A percentile compares a stretch with the other conserved stretches of the same genome.
These are phyloP conservation scores for Colletotrichum gigasporum DNA, from an alignment of 2,329 filamentous ascomycete genomes.

Conservation along the genomic window DNA sequence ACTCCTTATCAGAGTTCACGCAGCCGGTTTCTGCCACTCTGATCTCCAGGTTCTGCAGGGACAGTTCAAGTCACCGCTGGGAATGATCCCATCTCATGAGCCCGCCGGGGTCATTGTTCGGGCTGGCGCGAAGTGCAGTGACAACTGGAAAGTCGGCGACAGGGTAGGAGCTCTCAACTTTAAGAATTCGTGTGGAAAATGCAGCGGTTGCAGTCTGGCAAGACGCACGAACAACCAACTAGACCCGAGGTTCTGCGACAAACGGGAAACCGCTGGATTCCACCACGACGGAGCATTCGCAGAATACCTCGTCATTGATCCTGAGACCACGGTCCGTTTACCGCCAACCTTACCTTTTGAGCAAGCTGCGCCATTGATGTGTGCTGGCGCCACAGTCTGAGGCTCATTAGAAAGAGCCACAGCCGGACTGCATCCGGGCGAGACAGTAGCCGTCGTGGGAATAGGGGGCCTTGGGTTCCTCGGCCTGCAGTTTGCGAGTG, in stretches of 20 bases:
- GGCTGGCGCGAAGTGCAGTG: conserved; percentile 36
- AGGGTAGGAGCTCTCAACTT: conserved; percentile 47
- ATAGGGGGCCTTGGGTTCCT: conserved; percentile 47
- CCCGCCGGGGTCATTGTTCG: conserved; percentile 43
- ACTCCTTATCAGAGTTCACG: conserved; percentile 43
- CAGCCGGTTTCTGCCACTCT: conserved; percentile 49
- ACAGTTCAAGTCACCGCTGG: conserved; percentile 39
- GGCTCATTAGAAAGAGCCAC: conserved; percentile 43
- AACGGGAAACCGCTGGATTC: conserved; percentile 44
- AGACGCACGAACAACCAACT: conserved; percentile 25
- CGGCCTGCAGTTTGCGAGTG: conserved; percentile 46
- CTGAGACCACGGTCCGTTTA: conserved; percentile 39
- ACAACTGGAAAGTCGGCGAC: conserved; percentile 42
- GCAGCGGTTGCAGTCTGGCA: conserved; percentile 39
- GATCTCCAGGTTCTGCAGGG: conserved; percentile 46
- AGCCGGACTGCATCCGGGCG: conserved; percentile 33
- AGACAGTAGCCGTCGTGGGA: conserved; percentile 43
- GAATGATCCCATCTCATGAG: conserved; percentile 47
- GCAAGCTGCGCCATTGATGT: conserved; percentile 48
- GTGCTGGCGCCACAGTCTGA: conserved; percentile 47
- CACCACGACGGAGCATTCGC: conserved; percentile 46
- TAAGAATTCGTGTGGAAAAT: conserved; percentile 41
- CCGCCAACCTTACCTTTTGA: conserved; percentile 40
- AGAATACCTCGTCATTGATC: conserved; percentile 44
- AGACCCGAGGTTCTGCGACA: conserved; percentile 44